These are phyloP conservation scores for Catunica adiposa DNA, from an alignment of 2,329 filamentous ascomycete species.

Conservation along the genomic window DNA sequence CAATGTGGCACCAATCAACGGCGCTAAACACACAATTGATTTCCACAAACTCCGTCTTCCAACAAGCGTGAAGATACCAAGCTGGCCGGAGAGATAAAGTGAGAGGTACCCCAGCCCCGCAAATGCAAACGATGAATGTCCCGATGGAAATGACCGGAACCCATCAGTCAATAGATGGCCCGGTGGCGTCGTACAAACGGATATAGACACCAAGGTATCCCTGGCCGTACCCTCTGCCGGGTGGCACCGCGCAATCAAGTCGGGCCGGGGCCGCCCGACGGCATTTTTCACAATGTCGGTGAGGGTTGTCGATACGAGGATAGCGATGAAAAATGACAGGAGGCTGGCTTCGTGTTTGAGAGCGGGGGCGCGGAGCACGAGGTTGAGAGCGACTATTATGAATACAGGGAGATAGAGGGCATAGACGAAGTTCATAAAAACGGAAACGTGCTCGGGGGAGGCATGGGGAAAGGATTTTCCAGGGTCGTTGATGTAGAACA, in stretches of 20 bases:
- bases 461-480: constrained; percentile 78
- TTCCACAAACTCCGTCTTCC: constrained; percentile 36
- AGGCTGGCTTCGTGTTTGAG: constrained; percentile 78
- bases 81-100: constrained; percentile 52
- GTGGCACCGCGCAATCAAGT: constrained; percentile 59
- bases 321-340: constrained; percentile 60
- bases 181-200: constrained; percentile 56
- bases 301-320: constrained; percentile 64
- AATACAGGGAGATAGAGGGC: constrained; percentile 54
- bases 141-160: constrained; percentile 69
- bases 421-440: constrained; percentile 65
- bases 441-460: constrained; percentile 63
- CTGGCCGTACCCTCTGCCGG: constrained; percentile 37
- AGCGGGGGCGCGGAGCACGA: constrained; percentile 40
- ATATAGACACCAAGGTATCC: constrained; percentile 41
- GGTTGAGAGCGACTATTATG: constrained; percentile 49
- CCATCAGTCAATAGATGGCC: constrained; percentile 61
- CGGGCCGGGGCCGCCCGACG: constrained; percentile 54
- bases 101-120: constrained; percentile 60
- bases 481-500: constrained; percentile 80
- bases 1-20: constrained; percentile 45
- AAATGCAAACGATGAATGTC: constrained; percentile 67
- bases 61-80: constrained; percentile 34
- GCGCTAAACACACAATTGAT: constrained; percentile 39
- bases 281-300: constrained; percentile 87